phyloP scores from a whole-genome alignment of 2,329 filamentous ascomycete genomes.

The Plectosphaerella cucumerina region DNA sequence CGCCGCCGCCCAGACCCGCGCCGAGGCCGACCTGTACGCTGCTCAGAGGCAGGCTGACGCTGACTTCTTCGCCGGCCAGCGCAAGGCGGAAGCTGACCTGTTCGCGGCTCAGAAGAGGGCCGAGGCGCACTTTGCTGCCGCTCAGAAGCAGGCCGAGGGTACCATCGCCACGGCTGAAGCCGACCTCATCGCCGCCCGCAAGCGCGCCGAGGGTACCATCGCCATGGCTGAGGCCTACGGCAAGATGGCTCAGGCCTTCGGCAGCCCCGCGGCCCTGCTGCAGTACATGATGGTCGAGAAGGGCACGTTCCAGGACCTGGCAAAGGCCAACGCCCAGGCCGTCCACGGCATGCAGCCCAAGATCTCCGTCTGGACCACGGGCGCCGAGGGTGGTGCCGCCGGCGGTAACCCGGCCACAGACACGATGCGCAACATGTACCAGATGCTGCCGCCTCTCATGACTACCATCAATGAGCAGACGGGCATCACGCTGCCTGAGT shows the following conservation, averaged over 20 bases:
- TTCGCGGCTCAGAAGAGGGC: slow-evolving; percentile 39
- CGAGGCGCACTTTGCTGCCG: slow-evolving; percentile 44
- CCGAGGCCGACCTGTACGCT: slow-evolving; percentile 31
- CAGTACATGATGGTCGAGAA: slow-evolving; percentile 88
- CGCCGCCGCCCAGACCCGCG: slow-evolving; percentile 38
- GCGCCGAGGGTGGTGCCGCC: slow-evolving; percentile 40
- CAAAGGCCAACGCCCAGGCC: slow-evolving; percentile 71
- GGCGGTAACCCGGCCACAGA: slow-evolving; percentile 44
- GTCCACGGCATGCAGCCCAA: slow-evolving; percentile 78
- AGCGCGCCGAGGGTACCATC: slow-evolving; percentile 70
- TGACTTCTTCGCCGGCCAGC: slow-evolving; percentile 41
- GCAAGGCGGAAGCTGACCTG: slow-evolving; percentile 49
- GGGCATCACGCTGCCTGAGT: slow-evolving; percentile 73
- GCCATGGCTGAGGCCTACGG: slow-evolving; percentile 81
- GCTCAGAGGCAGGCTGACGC: slow-evolving; percentile 39
- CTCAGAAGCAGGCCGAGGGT: slow-evolving; percentile 74
- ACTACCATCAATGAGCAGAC: slow-evolving; percentile 87
- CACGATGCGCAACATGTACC: slow-evolving; percentile 76
- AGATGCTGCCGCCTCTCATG: slow-evolving; percentile 78
- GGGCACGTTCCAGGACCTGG: slow-evolving; percentile 72
- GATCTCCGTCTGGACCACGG: slow-evolving; percentile 89
- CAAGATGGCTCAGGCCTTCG: slow-evolving; percentile 67
- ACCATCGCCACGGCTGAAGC: slow-evolving; percentile 73
- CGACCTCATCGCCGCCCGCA: slow-evolving; percentile 64
- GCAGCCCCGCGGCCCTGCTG: slow-evolving; percentile 72